phyloP scores from a whole-genome alignment of 106 monocot species.

The Dendrobium huoshanense region DNA sequence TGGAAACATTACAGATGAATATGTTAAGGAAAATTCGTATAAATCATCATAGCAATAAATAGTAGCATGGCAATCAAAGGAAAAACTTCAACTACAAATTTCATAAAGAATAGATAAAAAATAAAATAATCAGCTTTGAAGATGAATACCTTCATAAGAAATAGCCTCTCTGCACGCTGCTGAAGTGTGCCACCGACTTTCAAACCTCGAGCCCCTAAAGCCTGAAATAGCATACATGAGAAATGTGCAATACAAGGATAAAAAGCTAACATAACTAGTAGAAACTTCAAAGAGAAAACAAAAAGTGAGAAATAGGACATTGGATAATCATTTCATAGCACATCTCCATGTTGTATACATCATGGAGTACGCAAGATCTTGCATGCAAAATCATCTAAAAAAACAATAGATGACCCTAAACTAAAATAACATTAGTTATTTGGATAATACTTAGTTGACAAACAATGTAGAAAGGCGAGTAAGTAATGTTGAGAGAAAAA shows the following conservation, averaged over 20 bases:
- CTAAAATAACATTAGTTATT: neutral
- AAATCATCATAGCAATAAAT: neutral
- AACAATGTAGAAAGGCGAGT: neutral
- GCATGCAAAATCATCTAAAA: neutral
- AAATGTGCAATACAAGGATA: neutral
- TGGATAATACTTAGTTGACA: neutral
- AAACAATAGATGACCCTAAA: neutral
- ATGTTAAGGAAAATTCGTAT: neutral
- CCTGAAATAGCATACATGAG: conserved; percentile 31
- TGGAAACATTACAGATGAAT: neutral
- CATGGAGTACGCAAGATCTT: neutral
- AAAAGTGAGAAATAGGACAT: neutral
- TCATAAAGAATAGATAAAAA: neutral
- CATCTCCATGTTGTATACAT: neutral
- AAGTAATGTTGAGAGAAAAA: neutral
- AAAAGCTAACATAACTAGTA: neutral
- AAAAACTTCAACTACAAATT: neutral
- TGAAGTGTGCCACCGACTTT: conserved; percentile 79
- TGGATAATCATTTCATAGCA: neutral
- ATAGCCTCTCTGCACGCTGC: conserved; percentile 89
- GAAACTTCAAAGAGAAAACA: neutral
- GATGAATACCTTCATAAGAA: conserved; percentile 58
- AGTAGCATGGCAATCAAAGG: neutral
- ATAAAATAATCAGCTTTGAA: neutral
- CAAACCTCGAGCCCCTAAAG: conserved; percentile 66